Evolutionary conservation across 176 grass and related monocot species (phyloP), one percentile per base, ranked within the genome.

Genomic region (Aegilops speltoides): DNA sequence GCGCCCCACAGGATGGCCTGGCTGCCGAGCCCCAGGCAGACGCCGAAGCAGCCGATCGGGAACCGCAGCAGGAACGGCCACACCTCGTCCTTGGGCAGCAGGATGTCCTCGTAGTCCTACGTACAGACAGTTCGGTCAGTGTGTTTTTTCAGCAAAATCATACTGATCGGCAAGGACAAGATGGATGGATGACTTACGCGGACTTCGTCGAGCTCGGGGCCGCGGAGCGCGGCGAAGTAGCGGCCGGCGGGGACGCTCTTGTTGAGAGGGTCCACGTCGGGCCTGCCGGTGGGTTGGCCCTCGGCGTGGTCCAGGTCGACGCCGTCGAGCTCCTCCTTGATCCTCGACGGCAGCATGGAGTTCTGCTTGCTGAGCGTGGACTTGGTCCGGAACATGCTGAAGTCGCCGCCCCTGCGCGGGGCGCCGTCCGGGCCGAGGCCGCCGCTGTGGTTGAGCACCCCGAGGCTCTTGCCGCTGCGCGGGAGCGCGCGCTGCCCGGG

Each of bases 31-130:
- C 96, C 96, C 20, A 98, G 93, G 74, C 93, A 98, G 19, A 98
- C 90, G 1, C 96, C 96, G 81, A 98, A 98, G 84, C 93, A 98
- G 2, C 96, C 96, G 67, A 98, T 90, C 41, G 96, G 96, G 73
- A 98, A 96, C 7, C 96, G 92, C 43, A 98, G 92, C 77, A 98
- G 93, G 88, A 98, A 98, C 64, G 96, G 96, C 93, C 96, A 98
- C 86, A 89, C 89, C 84, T 96, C 96, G 68, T 98, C 96, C 77
- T 98, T 96, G 12, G 93, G 96, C 62, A 98, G 7, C 6, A 98
- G 66, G 24, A 95, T 98, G 84, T 98, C 96, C 82, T 98, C 96
- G 36, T n/a, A 92, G 32, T 98, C 96, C 96, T 98, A 32, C 43
- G 61, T 63, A 6, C 29, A 36, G 4, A 25, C 33, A 73, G 59